Conservation (phyloP, 192 early-diverging fungal species). For the Kickxella alabastrina region DNA sequence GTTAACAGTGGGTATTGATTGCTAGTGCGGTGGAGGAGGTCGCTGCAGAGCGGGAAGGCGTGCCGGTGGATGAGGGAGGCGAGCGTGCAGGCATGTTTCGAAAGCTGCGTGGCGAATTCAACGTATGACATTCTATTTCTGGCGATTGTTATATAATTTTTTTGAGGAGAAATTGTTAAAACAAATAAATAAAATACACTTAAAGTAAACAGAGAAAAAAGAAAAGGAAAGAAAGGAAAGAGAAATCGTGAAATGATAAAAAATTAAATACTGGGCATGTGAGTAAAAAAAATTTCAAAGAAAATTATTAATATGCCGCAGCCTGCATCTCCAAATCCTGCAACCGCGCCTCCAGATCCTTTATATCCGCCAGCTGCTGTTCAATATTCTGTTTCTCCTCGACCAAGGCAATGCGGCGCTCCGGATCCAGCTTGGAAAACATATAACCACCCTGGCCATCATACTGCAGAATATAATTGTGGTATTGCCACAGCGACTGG, state of each 20-base stretch:
- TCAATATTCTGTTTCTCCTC: slow-evolving; percentile 85
- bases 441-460: slow-evolving; percentile 96
- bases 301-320: slow-evolving; percentile 9
- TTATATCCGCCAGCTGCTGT: slow-evolving; percentile 39
- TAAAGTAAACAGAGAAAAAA: neutral
- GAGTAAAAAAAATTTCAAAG: neutral
- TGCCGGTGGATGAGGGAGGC: slow-evolving; percentile 14
- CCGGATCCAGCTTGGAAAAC: slow-evolving; percentile 86
- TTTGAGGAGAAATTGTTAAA: too few relatives aligned
- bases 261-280: too few relatives aligned
- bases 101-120: slow-evolving; percentile 17
- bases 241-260: neutral
- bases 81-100: slow-evolving; percentile 7
- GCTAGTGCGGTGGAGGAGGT: slow-evolving; percentile 11
- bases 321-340: slow-evolving; percentile 27
- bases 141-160: too few relatives aligned
- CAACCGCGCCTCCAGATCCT: slow-evolving; percentile 38
- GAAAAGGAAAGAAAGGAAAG: neutral
- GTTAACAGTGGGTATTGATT: slow-evolving; percentile 34
- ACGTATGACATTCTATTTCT: slow-evolving; percentile 26
- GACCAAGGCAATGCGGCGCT: slow-evolving; percentile 79
- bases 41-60: slow-evolving; percentile 25
- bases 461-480: slow-evolving; percentile 91
- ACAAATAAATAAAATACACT: neutral
- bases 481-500: slow-evolving; percentile 94